Evolutionary conservation across 306 rosid species (phyloP), one percentile per base, ranked within the genome.

Genomic region (Pterocarpus macrocarpus): DNA sequence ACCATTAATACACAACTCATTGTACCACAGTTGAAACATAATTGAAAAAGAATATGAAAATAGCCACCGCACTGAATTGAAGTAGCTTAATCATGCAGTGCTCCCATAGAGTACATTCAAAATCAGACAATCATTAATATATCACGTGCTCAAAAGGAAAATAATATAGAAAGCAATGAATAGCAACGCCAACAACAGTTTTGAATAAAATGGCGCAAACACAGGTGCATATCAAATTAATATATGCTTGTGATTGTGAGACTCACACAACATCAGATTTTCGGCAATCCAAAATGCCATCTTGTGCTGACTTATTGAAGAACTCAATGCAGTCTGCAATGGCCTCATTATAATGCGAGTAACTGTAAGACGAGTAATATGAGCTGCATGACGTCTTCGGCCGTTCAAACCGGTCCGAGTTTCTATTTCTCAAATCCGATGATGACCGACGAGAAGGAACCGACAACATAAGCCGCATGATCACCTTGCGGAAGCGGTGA

Each of bases 361-460:
- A 89, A 13, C 28, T 22, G 28, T 22, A 22, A 22, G 97, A 90
- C 13, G 95, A 90, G 77, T 90, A 87, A 71, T 90, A 88, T 0
- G 94, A 93, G 69, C 94, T 93, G 85, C 91, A 93, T 13, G 97
- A 93, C 0, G 91, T 93, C 84, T 91, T 93, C 0, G 97, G 97
- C 8, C 97, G 97, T 68, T 93, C 94, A 69, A 86, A 90, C 22
- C 72, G 55, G 41, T 91, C 90, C 8, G 76, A 71, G 73, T 85
- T 78, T 61, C 78, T 62, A 55, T 78, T 87, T 85, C 44, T 82
- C 13, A 84, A 50, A 34, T 70, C 33, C 49, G 82, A 66, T 1
- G 84, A 66, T 2, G 84, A 75, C 1, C 78, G 57, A 33, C 76
- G 78, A 12, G 94, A 76, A 1, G 92, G 93, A 0, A 87, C 41